Evolutionary conservation across 139 green algal species (phyloP).

Genomic region (Coccomyxa sp.): DNA sequence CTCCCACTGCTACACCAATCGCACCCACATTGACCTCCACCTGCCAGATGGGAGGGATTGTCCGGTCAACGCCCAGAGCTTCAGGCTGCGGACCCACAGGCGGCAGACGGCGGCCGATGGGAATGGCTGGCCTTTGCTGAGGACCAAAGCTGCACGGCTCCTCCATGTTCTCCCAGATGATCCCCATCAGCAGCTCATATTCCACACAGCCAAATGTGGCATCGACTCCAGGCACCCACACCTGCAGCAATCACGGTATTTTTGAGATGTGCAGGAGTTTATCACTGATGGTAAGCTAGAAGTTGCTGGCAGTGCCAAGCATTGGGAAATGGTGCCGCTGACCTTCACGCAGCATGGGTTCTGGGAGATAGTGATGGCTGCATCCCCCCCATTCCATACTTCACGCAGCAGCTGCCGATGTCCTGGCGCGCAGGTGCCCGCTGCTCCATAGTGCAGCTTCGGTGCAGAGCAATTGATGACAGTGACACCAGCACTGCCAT

Average conservation of each 20-base stretch:
- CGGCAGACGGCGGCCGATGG: constrained; percentile 7
- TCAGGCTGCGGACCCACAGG: constrained; percentile 9
- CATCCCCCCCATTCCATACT: too few species aligned
- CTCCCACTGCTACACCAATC: constrained; percentile 9
- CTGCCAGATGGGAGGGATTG: constrained; percentile 10
- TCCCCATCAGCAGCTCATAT: constrained; percentile 37
- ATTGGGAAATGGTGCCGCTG: too few species aligned
- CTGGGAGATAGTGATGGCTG: too few species aligned
- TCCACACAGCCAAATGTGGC: constrained; percentile 32
- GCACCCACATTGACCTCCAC: constrained; percentile 17
- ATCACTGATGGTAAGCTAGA: too few species aligned
- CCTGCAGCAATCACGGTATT: background rate
- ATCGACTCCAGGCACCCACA: constrained; percentile 11
- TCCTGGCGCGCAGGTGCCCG: too few species aligned
- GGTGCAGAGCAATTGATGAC: too few species aligned
- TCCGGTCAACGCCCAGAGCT: constrained; percentile 12
- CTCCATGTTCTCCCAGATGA: constrained; percentile 32
- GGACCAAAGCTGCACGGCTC: constrained; percentile 30
- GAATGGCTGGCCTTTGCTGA: background rate
- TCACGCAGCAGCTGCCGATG: too few species aligned
- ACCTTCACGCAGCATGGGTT: too few species aligned
- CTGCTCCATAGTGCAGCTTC: too few species aligned
- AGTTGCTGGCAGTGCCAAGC: too few species aligned
- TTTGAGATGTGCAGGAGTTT: too few species aligned
- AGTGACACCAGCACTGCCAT: too few species aligned